Percentiles rank a stretch among this genome's conserved stretches.
These are phyloP conservation scores for Xenoacremonium recifei DNA, from an alignment of 2,329 filamentous ascomycete genomes.

Conservation along the genomic window DNA sequence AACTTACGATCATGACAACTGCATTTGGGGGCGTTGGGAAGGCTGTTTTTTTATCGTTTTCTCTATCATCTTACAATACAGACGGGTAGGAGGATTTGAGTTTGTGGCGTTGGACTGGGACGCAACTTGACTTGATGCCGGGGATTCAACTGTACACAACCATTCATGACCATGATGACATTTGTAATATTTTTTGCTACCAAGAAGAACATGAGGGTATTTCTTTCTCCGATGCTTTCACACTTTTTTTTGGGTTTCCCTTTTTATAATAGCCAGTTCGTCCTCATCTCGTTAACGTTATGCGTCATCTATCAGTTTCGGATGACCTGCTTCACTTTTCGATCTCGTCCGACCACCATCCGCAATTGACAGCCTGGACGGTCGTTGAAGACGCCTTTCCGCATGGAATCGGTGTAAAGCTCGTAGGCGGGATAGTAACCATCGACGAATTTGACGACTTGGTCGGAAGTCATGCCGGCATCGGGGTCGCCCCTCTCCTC, in stretches of 20 bases:
- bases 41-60: constrained; percentile 17
- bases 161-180: neutral
- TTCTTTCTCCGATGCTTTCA: too few relatives aligned
- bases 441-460: constrained; percentile 73
- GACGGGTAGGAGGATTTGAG: neutral
- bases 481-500: constrained; percentile 53
- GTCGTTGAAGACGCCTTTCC: constrained; percentile 53
- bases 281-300: neutral
- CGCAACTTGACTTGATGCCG: constrained; percentile 5
- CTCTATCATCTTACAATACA: too few relatives aligned
- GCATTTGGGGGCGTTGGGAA: constrained; percentile 24
- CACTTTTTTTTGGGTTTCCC: too few relatives aligned
- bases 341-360: constrained; percentile 59
- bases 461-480: constrained; percentile 77
- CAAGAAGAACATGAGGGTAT: neutral
- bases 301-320: constrained; percentile 36
- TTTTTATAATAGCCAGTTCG: neutral
- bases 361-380: constrained; percentile 57
- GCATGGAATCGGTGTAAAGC: constrained; percentile 60
- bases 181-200: neutral
- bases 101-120: constrained; percentile 10
- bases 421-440: constrained; percentile 72
- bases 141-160: neutral
- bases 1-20: constrained; percentile 24
- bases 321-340: constrained; percentile 57